Evolutionary conservation across 257 asterid genomes (phyloP).

Genomic region (Osmanthus fragrans): DNA sequence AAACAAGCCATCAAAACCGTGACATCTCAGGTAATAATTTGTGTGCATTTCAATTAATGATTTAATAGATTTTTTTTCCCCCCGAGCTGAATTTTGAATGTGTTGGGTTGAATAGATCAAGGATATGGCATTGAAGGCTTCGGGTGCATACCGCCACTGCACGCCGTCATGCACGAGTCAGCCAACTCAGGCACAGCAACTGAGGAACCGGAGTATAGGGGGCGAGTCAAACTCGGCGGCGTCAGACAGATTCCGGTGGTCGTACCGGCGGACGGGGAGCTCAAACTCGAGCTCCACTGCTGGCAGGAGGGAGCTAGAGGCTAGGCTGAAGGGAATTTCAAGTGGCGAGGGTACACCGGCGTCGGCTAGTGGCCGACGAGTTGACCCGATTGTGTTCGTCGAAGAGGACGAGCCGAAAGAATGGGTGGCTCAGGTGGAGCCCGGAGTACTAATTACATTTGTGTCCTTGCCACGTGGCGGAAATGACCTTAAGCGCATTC

Average conservation of each 20-base stretch:
- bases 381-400: slow-evolving; percentile 76
- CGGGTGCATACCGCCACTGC: slow-evolving; percentile 88
- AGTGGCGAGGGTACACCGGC: slow-evolving; percentile 93
- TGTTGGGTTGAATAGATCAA: slow-evolving; percentile 48
- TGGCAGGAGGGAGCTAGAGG: slow-evolving; percentile 88
- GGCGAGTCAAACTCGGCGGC: slow-evolving; percentile 47
- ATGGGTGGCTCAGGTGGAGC: slow-evolving; percentile 99
- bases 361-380: slow-evolving; percentile 89
- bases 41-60: background rate
- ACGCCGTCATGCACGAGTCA: slow-evolving; percentile 65
- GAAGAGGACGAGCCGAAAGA: slow-evolving; percentile 94
- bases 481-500: slow-evolving; percentile 89
- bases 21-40: slow-evolving; percentile 65
- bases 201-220: slow-evolving; percentile 36
- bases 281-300: slow-evolving; percentile 65
- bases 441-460: slow-evolving; percentile 92
- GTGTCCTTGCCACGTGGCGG: slow-evolving; percentile 92
- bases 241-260: slow-evolving; percentile 74
- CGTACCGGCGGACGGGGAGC: slow-evolving; percentile 86
- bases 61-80: background rate
- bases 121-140: slow-evolving; percentile 96
- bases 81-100: background rate
- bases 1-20: slow-evolving; percentile 65
- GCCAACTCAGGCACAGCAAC: slow-evolving; percentile 31
- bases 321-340: slow-evolving; percentile 85